phyloP scores from a whole-genome alignment of 495 filamentous ascomycete species.

The Massariosphaeria phaeospora region DNA sequence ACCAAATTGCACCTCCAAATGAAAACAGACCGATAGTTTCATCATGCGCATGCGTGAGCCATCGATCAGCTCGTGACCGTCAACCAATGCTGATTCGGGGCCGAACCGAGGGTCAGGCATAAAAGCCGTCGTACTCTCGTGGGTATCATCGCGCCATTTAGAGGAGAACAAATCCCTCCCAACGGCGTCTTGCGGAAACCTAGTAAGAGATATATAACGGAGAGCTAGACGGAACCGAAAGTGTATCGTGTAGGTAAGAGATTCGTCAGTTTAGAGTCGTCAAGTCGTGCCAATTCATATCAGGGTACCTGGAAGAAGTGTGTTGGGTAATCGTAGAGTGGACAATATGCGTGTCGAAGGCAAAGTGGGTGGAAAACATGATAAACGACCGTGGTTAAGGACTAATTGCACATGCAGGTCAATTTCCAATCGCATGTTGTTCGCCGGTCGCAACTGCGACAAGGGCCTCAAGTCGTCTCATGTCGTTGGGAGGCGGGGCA shows the following conservation, averaged over 20 bases:
- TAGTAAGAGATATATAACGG: neutral
- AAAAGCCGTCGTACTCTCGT: slow-evolving; percentile 26
- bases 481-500: slow-evolving; percentile 43
- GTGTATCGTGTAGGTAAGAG: slow-evolving; percentile 14
- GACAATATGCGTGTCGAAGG: neutral
- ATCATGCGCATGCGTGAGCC: slow-evolving; percentile 16
- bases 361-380: neutral
- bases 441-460: slow-evolving; percentile 88
- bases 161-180: slow-evolving; percentile 17
- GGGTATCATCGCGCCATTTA: slow-evolving; percentile 33
- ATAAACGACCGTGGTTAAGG: neutral
- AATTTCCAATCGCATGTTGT: slow-evolving; percentile 48
- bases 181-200: slow-evolving; percentile 8
- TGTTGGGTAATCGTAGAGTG: neutral
- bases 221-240: neutral
- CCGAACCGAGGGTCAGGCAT: slow-evolving; percentile 1
- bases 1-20: neutral
- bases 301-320: neutral
- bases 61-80: neutral
- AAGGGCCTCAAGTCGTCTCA: slow-evolving; percentile 74
- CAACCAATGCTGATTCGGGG: slow-evolving; percentile 3
- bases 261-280: slow-evolving; percentile 26
- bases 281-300: slow-evolving; percentile 20
- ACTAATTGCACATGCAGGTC: no score
- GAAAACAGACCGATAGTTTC: neutral